phyloP scores from a whole-genome alignment of 169 alveolate genomes.

The Pseudocohnilembus persalinus region DNA sequence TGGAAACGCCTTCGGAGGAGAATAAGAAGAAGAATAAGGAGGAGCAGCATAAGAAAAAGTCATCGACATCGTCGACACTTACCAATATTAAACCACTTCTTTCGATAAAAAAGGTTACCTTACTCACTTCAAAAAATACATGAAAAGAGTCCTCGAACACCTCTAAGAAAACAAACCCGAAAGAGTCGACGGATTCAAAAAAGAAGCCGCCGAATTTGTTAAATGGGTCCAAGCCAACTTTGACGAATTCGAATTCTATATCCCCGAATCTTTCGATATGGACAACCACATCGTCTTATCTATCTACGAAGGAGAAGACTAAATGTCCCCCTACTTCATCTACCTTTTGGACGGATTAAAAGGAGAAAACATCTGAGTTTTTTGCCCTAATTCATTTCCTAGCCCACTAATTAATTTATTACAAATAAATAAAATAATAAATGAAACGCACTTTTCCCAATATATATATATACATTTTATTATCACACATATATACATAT shows the following conservation, averaged over 20 bases:
- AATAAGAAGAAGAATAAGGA: slow-evolving; percentile 42
- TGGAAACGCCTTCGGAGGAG: slow-evolving; percentile 45
- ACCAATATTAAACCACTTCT: slow-evolving; percentile 88
- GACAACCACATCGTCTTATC: slow-evolving; percentile 90
- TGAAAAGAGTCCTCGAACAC: slow-evolving; percentile 83
- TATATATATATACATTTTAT: too few species aligned
- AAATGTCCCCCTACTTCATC: slow-evolving; percentile 89
- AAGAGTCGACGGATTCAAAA: slow-evolving; percentile 89
- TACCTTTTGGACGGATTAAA: slow-evolving; percentile 90
- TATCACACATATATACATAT: too few species aligned
- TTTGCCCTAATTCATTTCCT: too few species aligned
- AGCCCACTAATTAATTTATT: too few species aligned
- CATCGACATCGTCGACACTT: slow-evolving; percentile 91
- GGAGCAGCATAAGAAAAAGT: slow-evolving; percentile 61
- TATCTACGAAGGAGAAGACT: slow-evolving; percentile 92
- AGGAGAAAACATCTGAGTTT: slow-evolving; percentile 82
- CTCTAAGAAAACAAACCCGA: slow-evolving; percentile 89
- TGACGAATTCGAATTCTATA: slow-evolving; percentile 91
- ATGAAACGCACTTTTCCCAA: too few species aligned
- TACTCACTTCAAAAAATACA: slow-evolving; percentile 89
- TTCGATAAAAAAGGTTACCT: slow-evolving; percentile 91
- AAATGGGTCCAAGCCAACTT: slow-evolving; percentile 88
- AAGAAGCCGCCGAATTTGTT: slow-evolving; percentile 87
- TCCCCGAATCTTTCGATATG: slow-evolving; percentile 90
- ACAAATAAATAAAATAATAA: too few species aligned